phyloP scores from a whole-genome alignment of 306 rosid genomes.

The Prunus kanzakura region DNA sequence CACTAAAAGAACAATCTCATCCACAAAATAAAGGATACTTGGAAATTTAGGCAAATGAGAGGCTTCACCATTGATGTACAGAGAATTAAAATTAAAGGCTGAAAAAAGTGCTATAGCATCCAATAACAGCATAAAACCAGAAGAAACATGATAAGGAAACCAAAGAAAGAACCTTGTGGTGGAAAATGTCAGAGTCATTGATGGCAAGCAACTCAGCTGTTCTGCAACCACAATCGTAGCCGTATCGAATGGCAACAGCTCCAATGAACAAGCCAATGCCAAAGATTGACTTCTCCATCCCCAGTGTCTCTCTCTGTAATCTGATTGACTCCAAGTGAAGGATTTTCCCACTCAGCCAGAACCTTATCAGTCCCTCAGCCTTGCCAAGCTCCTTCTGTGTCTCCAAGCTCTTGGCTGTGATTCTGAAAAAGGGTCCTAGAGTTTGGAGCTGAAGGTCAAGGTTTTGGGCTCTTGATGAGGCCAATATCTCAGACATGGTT shows the following conservation, averaged over 20 bases:
- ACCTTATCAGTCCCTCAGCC: constrained; percentile 74
- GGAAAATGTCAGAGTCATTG: constrained; percentile 78
- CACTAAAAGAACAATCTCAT: too few relatives aligned
- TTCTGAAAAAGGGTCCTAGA: constrained; percentile 84
- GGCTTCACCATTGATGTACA: too few relatives aligned
- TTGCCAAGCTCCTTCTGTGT: constrained; percentile 59
- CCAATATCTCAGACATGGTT: constrained; percentile 66
- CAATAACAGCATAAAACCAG: neutral
- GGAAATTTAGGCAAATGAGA: too few relatives aligned
- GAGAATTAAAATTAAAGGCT: neutral
- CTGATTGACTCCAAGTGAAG: constrained; percentile 87
- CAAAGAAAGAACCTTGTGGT: constrained; percentile 57
- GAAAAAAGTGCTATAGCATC: neutral
- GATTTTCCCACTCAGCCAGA: constrained; percentile 58
- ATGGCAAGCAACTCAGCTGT: constrained; percentile 78
- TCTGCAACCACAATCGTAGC: constrained; percentile 65
- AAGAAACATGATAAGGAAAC: neutral
- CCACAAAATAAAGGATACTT: neutral
- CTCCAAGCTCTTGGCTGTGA: constrained; percentile 61
- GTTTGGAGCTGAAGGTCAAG: constrained; percentile 65
- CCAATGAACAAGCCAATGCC: constrained; percentile 91
- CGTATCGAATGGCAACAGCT: constrained; percentile 75
- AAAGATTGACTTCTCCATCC: constrained; percentile 84
- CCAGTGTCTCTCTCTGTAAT: constrained; percentile 61
- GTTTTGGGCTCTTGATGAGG: constrained; percentile 62